phyloP scores from a whole-genome alignment of 371 early-diverging fungal species.

The Actinomortierella ambigua region DNA sequence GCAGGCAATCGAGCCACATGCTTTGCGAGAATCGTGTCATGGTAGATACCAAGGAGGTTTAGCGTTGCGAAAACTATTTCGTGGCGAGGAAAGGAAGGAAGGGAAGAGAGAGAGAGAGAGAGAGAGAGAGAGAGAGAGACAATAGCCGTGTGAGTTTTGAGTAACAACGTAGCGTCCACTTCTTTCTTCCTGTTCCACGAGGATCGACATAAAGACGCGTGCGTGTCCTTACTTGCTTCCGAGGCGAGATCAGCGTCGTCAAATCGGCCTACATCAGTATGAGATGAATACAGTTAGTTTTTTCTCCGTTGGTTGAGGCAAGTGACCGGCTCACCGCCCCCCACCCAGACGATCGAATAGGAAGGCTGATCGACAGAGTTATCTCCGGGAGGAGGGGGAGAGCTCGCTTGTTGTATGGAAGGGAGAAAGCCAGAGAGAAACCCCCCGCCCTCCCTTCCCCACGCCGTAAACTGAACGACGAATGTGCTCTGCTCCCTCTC shows the following conservation, averaged over 20 bases:
- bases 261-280: constrained; percentile 78
- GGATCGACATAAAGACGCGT: neutral
- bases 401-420: too few relatives aligned
- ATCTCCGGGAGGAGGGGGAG: neutral
- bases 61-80: constrained; percentile 77
- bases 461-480: too few relatives aligned
- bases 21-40: constrained; percentile 81
- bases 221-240: constrained; percentile 72
- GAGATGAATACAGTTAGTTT: constrained; percentile 1
- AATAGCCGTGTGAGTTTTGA: too few relatives aligned
- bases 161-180: too few relatives aligned
- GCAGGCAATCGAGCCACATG: constrained; percentile 60
- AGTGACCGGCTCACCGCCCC: too few relatives aligned
- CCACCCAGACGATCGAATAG: neutral
- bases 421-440: too few relatives aligned
- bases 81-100: constrained; percentile 1
- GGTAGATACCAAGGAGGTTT: constrained; percentile 84
- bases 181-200: too few relatives aligned
- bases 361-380: neutral
- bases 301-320: too few relatives aligned
- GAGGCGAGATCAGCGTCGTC: constrained; percentile 93
- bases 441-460: too few relatives aligned
- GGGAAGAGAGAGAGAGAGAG: neutral
- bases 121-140: neutral
- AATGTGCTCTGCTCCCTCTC: too few relatives aligned